Base-by-base conservation (phyloP, 2,329 filamentous ascomycete genomes). In the Claviceps capensis region DNA sequence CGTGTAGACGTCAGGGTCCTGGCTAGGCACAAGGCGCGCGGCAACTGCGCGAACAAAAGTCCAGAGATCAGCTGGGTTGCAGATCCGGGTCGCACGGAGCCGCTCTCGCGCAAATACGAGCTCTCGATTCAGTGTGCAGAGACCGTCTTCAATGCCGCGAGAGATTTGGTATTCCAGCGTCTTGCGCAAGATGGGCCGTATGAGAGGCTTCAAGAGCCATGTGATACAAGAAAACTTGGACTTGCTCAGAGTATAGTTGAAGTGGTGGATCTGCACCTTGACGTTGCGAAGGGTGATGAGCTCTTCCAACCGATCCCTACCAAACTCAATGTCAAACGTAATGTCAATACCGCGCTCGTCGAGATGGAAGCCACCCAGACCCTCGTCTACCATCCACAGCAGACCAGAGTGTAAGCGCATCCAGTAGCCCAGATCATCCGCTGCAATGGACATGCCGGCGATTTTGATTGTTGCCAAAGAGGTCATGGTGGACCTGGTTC, bases 361-460 rank as follows among this genome's bases (percentile, higher is more conserved):
- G 5, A 97, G 79, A 45, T 81, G 79, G 67, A 97, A 89, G 34
- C 85, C 88, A 5, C 86, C 88, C 47, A 96, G 86, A 4, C 91
- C 91, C 64, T 89, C 78, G 60, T 95, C 89, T 2, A 81, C 79
- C 34, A 95, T 74, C 23, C 82, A 81, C 48, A 95, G 72, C 2
- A 94, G 65, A 2, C 87, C 83, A 14, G 82, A 81, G 64, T 93
- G 90, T 0, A 86, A 76, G 9, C 86, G 85, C 36, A 96, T 72
- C 81, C 90, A 94, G 70, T 90, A 97, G 23, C 91, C 91, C 36
- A 97, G 74, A 56, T 96, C 89, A 23, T 91, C 82, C 2, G 90
- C 90, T 42, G 85, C 82, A 51, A 93, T 75, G 0, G 88, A 94
- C 8, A 97, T 70, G 0, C 91, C 91, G 56, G 88, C 83, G 41